A percentile compares a stretch with the other conserved stretches of the same genome.
These are phyloP conservation scores for Trichoderma orchidacearum DNA, from an alignment of 495 filamentous ascomycete species.

Conservation along the genomic window DNA sequence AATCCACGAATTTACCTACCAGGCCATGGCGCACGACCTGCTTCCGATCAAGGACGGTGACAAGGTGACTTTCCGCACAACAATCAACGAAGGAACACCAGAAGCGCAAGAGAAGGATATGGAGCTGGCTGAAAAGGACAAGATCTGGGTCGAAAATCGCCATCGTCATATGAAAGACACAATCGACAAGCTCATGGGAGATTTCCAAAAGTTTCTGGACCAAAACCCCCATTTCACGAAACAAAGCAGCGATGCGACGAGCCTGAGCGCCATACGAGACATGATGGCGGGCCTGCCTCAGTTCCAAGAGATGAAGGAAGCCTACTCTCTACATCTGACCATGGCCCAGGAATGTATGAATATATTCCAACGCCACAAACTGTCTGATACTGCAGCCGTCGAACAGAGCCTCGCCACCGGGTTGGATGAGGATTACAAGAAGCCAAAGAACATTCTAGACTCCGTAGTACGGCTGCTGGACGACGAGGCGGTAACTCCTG, in stretches of 20 bases:
- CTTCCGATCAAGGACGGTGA: constrained; percentile 77
- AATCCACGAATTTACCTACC: constrained; percentile 94
- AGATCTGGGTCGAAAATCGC: constrained; percentile 84
- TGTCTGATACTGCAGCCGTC: constrained; percentile 72
- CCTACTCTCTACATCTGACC: constrained; percentile 84
- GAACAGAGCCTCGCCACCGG: constrained; percentile 84
- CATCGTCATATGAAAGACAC: constrained; percentile 98
- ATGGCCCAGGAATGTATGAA: constrained; percentile 99
- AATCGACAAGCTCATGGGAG: constrained; percentile 79
- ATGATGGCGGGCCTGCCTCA: constrained; percentile 93
- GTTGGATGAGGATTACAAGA: constrained; percentile 81
- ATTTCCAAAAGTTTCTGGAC: constrained; percentile 81
- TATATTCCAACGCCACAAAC: constrained; percentile 68
- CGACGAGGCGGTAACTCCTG: constrained; percentile 50
- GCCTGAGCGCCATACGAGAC: constrained; percentile 83
- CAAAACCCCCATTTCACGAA: constrained; percentile 92
- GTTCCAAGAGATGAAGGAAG: constrained; percentile 87
- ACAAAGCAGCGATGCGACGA: constrained; percentile 49
- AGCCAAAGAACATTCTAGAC: constrained; percentile 77
- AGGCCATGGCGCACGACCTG: constrained; percentile 93
- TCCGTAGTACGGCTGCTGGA: constrained; percentile 78
- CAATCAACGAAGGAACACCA: constrained; percentile 52
- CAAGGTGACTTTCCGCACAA: constrained; percentile 72
- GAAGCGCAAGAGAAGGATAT: constrained; percentile 74
- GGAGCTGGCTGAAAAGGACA: constrained; percentile 78